phyloP scores from a whole-genome alignment of 2,329 filamentous ascomycete genomes.

The Periconia sp. region DNA sequence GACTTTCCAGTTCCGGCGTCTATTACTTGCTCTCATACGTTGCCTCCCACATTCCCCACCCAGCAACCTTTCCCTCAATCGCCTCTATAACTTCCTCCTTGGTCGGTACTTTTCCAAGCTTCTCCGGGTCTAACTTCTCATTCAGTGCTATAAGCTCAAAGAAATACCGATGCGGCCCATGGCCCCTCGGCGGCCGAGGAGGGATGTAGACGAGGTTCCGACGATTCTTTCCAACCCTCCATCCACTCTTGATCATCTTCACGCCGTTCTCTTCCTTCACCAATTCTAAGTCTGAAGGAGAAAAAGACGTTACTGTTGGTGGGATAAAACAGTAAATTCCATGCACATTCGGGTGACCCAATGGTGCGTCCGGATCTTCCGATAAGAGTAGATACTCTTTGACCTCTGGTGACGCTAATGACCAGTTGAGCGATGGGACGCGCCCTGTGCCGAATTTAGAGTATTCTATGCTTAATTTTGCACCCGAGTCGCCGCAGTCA shows the following conservation, averaged over 20 bases:
- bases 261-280: not conserved
- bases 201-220: constrained; percentile 52
- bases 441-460: constrained; percentile 4
- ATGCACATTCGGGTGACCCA: constrained; percentile 6
- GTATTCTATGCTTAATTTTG: not conserved
- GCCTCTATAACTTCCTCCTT: constrained; percentile 52
- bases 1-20: too few species aligned
- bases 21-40: constrained; percentile 52
- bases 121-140: constrained; percentile 47
- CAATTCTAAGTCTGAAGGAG: not conserved
- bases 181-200: constrained; percentile 56
- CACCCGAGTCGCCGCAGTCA: constrained; percentile 6
- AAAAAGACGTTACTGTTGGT: not conserved
- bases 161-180: constrained; percentile 61
- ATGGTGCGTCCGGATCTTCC: constrained; percentile 11
- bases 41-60: constrained; percentile 59
- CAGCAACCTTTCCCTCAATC: constrained; percentile 56
- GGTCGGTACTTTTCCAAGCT: constrained; percentile 48
- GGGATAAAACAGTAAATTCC: constrained; percentile 8
- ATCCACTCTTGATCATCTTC: constrained; percentile 50
- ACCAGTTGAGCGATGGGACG: constrained; percentile 8
- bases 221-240: constrained; percentile 54
- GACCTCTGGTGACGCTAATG: not conserved
- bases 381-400: constrained; percentile 8
- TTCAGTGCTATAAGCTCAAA: constrained; percentile 58